Evolutionary conservation across 2,329 filamentous ascomycete genomes (phyloP).

Genomic region (Neonectria punicea): DNA sequence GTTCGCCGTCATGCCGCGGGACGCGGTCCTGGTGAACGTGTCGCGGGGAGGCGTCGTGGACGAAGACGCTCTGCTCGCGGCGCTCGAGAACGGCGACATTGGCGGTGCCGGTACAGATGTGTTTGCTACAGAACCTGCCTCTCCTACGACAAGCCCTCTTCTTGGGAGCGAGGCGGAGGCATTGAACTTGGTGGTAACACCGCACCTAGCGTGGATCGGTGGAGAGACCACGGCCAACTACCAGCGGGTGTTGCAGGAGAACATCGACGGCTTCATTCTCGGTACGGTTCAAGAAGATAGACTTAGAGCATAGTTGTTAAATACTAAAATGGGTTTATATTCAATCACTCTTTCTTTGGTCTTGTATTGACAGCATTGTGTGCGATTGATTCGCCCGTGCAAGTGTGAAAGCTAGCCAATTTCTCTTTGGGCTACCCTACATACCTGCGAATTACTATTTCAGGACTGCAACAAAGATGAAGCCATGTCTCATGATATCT

Average conservation of each 20-base stretch:
- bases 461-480: too few relatives aligned
- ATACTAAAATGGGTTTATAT: too few relatives aligned
- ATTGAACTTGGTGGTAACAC: slow-evolving; percentile 13
- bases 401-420: too few relatives aligned
- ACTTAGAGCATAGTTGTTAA: not conserved
- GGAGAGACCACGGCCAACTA: slow-evolving; percentile 11
- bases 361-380: too few relatives aligned
- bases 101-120: slow-evolving; percentile 5
- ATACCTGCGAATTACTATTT: too few relatives aligned
- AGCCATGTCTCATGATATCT: too few relatives aligned
- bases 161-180: not conserved
- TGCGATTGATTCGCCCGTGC: too few relatives aligned
- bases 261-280: slow-evolving; percentile 12
- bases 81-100: slow-evolving; percentile 4
- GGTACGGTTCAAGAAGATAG: not conserved
- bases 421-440: too few relatives aligned
- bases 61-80: slow-evolving; percentile 2
- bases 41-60: slow-evolving; percentile 8
- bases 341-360: too few relatives aligned
- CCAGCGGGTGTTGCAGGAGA: slow-evolving; percentile 13
- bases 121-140: slow-evolving; percentile 47
- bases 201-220: slow-evolving; percentile 16
- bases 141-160: not conserved
- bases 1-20: not conserved
- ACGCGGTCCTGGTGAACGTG: slow-evolving; percentile 7